A percentile compares a stretch with the other conserved stretches of the same genome.
Evolutionary conservation across 1,284 basidiomycete genomes (phyloP).

Genomic region (Irpex sp.): DNA sequence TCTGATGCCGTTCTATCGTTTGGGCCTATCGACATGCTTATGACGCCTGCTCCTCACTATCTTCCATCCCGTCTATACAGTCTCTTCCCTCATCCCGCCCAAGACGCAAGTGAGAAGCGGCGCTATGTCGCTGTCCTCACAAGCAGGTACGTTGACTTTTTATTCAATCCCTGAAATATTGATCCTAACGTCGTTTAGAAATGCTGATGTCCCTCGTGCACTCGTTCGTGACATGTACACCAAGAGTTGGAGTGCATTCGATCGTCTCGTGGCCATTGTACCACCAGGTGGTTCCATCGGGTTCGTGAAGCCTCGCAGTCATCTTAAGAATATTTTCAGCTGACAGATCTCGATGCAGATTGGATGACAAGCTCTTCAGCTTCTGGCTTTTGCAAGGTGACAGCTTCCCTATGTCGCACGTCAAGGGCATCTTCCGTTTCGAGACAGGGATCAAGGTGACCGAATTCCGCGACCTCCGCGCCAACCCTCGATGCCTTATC

Average conservation of each 20-base stretch:
- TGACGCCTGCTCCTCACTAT: constrained; percentile 70
- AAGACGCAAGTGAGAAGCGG: constrained; percentile 66
- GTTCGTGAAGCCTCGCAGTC: constrained; percentile 36
- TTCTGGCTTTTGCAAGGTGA: constrained; percentile 84
- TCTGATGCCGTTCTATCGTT: constrained; percentile 71
- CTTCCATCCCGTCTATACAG: constrained; percentile 67
- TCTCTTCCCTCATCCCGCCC: constrained; percentile 73
- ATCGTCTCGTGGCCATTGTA: constrained; percentile 78
- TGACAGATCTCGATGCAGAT: constrained; percentile 35
- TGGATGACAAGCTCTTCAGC: constrained; percentile 84
- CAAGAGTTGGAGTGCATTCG: constrained; percentile 86
- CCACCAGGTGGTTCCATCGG: constrained; percentile 85
- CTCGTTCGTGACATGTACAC: constrained; percentile 86
- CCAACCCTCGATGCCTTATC: constrained; percentile 78
- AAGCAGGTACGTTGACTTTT: constrained; percentile 48
- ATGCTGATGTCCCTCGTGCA: constrained; percentile 79
- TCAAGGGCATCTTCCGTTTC: constrained; percentile 84
- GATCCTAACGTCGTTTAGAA: constrained; percentile 39
- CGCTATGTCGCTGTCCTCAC: constrained; percentile 67
- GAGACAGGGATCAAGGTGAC: constrained; percentile 81
- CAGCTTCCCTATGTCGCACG: constrained; percentile 63
- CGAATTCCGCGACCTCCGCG: constrained; percentile 80
- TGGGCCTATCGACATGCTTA: constrained; percentile 73
- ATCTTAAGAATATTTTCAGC: background rate
- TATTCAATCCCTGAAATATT: background rate